Evolutionary conservation across 305 asterid species (phyloP).

Genomic region (Fraxinus velutina): DNA sequence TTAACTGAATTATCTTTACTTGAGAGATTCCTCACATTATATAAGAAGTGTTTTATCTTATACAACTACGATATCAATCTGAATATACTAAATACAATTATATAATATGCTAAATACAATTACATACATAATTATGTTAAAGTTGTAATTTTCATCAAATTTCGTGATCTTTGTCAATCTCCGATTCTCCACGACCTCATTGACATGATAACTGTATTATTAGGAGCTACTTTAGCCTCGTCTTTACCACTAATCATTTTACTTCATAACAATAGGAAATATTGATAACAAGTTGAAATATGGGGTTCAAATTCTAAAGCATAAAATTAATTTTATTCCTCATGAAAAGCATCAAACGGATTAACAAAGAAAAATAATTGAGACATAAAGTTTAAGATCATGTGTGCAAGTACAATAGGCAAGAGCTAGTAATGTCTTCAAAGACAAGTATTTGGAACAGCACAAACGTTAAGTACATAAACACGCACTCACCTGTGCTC

Average conservation of each 20-base stretch:
- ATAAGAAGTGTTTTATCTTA: not conserved
- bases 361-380: not conserved
- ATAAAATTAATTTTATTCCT: not conserved
- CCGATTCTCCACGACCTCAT: too few species aligned
- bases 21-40: not conserved
- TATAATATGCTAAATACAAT: too few species aligned
- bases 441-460: not conserved
- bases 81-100: too few species aligned
- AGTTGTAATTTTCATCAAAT: not conserved
- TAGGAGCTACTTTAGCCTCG: not conserved
- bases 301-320: not conserved
- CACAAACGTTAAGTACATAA: not conserved
- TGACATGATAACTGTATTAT: not conserved
- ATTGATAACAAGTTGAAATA: not conserved
- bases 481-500: slow-evolving; percentile 55
- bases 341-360: not conserved
- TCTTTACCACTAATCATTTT: not conserved
- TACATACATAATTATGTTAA: too few species aligned
- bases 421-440: not conserved
- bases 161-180: not conserved
- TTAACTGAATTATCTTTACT: not conserved
- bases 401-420: not conserved
- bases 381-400: not conserved
- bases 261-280: not conserved
- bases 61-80: not conserved